Conservation (phyloP, 1,284 basidiomycete species). For the Cystobasidium pallidum region DNA sequence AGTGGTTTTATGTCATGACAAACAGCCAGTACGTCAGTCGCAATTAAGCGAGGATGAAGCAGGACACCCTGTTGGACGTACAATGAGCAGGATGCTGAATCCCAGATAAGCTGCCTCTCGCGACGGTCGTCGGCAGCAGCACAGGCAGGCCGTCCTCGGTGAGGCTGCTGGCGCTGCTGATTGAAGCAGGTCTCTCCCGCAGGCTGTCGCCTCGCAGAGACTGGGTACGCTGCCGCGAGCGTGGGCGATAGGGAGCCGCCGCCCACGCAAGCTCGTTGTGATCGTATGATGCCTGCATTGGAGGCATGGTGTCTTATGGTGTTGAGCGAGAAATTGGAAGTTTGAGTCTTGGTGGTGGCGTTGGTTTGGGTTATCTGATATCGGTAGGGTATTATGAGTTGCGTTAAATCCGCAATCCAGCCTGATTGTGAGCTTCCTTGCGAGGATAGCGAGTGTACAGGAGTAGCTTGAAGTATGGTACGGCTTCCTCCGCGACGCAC, state of each 20-base stretch:
- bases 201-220: constrained; percentile 25
- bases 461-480: background rate
- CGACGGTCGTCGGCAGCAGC: background rate
- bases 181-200: background rate
- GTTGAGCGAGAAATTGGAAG: background rate
- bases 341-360: background rate
- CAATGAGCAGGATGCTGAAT: constrained; percentile 1
- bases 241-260: constrained; percentile 18
- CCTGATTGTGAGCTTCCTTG: constrained; percentile 11
- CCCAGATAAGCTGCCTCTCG: background rate
- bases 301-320: constrained; percentile 35
- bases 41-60: background rate
- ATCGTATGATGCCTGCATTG: constrained; percentile 24
- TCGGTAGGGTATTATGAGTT: background rate
- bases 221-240: constrained; percentile 16
- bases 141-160: constrained; percentile 2
- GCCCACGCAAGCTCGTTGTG: constrained; percentile 17
- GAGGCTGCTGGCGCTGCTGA: constrained; percentile 4
- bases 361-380: constrained; percentile 1
- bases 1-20: background rate
- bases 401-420: background rate
- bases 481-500: background rate
- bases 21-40: constrained; percentile 15
- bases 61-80: constrained; percentile 2
- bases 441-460: background rate